These are phyloP conservation scores for Davidsoniella virescens DNA, from an alignment of 2,329 filamentous ascomycete species.

Conservation along the genomic window DNA sequence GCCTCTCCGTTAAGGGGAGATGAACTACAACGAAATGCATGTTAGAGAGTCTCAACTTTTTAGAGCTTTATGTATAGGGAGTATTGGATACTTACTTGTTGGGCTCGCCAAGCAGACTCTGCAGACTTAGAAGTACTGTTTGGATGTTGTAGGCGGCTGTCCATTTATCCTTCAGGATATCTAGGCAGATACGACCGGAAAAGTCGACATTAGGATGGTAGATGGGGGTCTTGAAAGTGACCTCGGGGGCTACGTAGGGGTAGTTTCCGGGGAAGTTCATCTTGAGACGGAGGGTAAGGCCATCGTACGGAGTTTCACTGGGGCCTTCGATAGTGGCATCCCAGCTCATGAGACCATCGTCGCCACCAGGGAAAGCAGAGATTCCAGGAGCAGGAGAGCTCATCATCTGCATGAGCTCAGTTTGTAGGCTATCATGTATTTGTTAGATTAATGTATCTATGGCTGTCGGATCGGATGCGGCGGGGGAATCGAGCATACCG, in stretches of 20 bases:
- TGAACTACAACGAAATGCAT: conserved; percentile 37
- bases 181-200: conserved; percentile 87
- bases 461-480: conserved; percentile 4
- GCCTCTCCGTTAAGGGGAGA: conserved; percentile 93
- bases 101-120: conserved; percentile 88
- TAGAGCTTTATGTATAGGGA: not conserved
- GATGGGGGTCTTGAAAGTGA: conserved; percentile 95
- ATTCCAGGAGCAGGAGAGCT: conserved; percentile 83
- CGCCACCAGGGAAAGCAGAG: conserved; percentile 81
- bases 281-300: conserved; percentile 77
- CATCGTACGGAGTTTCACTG: conserved; percentile 76
- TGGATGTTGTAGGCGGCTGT: conserved; percentile 94
- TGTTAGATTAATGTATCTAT: not conserved
- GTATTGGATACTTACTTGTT: conserved; percentile 64
- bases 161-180: conserved; percentile 99
- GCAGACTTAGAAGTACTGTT: conserved; percentile 79
- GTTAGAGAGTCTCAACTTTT: conserved; percentile 13
- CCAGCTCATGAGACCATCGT: conserved; percentile 85
- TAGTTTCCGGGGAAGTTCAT: conserved; percentile 88
- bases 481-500: conserved; percentile 33
- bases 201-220: conserved; percentile 99
- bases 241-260: conserved; percentile 76
- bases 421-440: conserved; percentile 54
- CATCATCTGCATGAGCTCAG: conserved; percentile 97
- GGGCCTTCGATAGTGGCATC: conserved; percentile 87